A percentile compares a stretch with the other conserved stretches of the same genome.
phyloP scores from a whole-genome alignment of 2,329 filamentous ascomycete genomes.

The Trichoderma brevicompactum region DNA sequence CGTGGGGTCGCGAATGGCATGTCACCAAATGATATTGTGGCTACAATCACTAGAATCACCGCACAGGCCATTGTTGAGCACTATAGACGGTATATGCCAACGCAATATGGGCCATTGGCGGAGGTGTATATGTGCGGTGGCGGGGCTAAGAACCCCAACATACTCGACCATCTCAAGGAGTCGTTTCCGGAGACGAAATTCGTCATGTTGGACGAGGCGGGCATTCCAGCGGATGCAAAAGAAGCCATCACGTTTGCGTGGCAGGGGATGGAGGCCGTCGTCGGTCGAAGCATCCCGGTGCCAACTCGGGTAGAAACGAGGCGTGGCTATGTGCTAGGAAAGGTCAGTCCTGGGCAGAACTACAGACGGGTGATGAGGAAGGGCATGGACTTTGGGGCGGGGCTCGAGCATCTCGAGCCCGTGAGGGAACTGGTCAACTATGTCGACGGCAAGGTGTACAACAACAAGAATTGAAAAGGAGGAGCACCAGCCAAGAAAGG shows the following conservation, averaged over 20 bases:
- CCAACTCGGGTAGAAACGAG: constrained; percentile 57
- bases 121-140: constrained; percentile 67
- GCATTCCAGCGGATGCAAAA: constrained; percentile 61
- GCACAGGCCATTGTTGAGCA: constrained; percentile 60
- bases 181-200: constrained; percentile 55
- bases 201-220: constrained; percentile 60
- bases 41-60: constrained; percentile 63
- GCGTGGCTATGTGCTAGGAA: constrained; percentile 57
- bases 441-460: constrained; percentile 52
- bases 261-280: constrained; percentile 63
- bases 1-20: constrained; percentile 51
- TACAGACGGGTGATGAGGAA: constrained; percentile 58
- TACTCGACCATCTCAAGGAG: constrained; percentile 55
- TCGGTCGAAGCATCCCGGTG: constrained; percentile 59
- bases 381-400: constrained; percentile 55
- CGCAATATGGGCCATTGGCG: constrained; percentile 44
- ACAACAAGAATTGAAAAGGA: constrained; percentile 44
- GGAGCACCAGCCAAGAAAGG: background rate
- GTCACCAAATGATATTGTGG: constrained; percentile 56
- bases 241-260: constrained; percentile 61
- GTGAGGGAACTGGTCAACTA: constrained; percentile 57
- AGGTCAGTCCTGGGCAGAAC: constrained; percentile 58
- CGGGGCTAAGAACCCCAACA: constrained; percentile 62
- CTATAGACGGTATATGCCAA: constrained; percentile 53
- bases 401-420: constrained; percentile 47